These are phyloP conservation scores for Asterella californica DNA, from an alignment of 225 moss, liverwort and hornwort species.

Conservation along the genomic window DNA sequence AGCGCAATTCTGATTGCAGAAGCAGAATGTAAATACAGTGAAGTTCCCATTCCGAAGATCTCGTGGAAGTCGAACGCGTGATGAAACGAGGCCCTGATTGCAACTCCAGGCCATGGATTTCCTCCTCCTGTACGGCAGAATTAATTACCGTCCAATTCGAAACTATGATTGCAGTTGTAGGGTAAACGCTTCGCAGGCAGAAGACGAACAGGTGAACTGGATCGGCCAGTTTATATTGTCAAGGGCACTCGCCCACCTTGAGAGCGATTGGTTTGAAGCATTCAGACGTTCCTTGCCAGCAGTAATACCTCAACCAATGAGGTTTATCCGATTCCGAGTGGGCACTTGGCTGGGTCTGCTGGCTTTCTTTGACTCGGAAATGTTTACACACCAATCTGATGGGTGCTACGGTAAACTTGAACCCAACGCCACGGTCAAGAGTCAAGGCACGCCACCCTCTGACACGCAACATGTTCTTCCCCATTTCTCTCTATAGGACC, in stretches of 20 bases:
- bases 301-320: neutral
- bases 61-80: constrained; percentile 2
- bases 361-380: neutral
- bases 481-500: neutral
- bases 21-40: neutral
- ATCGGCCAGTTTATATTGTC: neutral
- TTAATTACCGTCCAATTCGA: neutral
- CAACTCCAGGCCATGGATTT: neutral
- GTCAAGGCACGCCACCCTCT: neutral
- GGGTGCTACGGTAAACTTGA: neutral
- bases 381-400: neutral
- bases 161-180: neutral
- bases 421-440: neutral
- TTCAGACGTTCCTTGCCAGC: neutral
- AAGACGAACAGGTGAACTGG: neutral
- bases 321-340: no score
- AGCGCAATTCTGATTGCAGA: neutral
- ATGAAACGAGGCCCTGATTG: neutral
- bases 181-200: neutral
- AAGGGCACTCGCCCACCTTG: neutral
- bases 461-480: neutral
- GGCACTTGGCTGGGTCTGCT: neutral
- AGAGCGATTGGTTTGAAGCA: neutral
- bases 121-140: neutral
- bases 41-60: neutral